Conservation (phyloP, 2,329 filamentous ascomycete species). For the Xylariomycetidae sp. region DNA sequence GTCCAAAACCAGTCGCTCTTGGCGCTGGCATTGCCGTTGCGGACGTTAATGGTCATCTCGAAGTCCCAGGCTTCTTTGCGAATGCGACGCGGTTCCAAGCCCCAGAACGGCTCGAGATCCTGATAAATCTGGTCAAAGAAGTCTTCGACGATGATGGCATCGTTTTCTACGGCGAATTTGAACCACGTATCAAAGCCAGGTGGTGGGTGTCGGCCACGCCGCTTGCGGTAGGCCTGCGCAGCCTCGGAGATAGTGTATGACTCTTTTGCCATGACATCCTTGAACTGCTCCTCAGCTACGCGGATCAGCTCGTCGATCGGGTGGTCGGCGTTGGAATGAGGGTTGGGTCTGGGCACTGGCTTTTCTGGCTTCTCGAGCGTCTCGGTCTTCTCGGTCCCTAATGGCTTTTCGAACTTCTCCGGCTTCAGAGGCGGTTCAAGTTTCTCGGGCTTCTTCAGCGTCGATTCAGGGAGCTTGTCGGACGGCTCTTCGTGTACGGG, state of each 20-base stretch:
- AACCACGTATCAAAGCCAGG: conserved; percentile 44
- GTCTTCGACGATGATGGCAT: conserved; percentile 39
- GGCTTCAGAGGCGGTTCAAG: neutral
- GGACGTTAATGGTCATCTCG: conserved; percentile 57
- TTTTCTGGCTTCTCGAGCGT: conserved; percentile 4
- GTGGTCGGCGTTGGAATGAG: conserved; percentile 23
- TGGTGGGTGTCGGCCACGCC: conserved; percentile 43
- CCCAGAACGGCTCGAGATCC: conserved; percentile 50
- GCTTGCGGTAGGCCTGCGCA: conserved; percentile 38
- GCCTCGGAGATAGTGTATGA: conserved; percentile 37
- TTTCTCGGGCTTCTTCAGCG: conserved; percentile 2
- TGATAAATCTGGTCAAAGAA: conserved; percentile 50
- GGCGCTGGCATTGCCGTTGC: conserved; percentile 45
- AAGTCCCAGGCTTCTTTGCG: conserved; percentile 48
- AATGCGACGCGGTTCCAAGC: conserved; percentile 39
- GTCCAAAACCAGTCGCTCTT: conserved; percentile 54
- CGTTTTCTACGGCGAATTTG: conserved; percentile 34
- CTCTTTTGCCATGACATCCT: conserved; percentile 33
- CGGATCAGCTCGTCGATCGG: conserved; percentile 40
- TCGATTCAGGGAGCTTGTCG: conserved; percentile 1
- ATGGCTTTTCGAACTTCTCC: neutral
- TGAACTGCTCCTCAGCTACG: conserved; percentile 32
- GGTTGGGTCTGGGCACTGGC: conserved; percentile 9
- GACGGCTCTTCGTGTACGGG: neutral
- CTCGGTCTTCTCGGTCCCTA: too few species aligned